Conservation (phyloP, 148 eudicot species). For the Rhododendron kiyosumense region DNA sequence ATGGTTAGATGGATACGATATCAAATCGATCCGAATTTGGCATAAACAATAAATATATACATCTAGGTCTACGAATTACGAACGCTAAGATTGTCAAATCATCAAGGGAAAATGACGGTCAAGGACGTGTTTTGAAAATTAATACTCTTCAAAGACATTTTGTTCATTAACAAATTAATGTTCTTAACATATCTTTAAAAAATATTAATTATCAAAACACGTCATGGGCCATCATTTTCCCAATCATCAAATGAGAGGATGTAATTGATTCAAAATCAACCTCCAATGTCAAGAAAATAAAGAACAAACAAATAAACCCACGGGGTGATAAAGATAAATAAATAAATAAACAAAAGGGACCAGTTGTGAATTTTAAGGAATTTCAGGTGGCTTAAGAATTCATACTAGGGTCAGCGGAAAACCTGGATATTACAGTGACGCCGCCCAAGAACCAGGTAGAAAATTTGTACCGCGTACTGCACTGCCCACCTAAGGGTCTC, state of each 20-base stretch:
- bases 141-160: too few relatives aligned
- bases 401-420: neutral
- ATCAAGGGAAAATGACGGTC: too few relatives aligned
- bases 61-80: neutral
- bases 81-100: neutral
- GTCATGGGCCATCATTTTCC: too few relatives aligned
- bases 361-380: neutral
- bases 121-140: too few relatives aligned
- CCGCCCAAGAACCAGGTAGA: neutral
- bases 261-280: neutral
- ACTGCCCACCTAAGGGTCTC: neutral
- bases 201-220: too few relatives aligned
- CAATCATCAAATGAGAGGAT: neutral
- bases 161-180: too few relatives aligned
- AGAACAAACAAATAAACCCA: neutral
- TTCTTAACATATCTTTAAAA: too few relatives aligned
- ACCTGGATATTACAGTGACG: neutral
- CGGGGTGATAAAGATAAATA: neutral
- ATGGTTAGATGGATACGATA: neutral
- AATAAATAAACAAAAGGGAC: too few relatives aligned
- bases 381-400: neutral
- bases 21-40: neutral
- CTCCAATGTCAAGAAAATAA: neutral
- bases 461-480: neutral
- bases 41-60: neutral